Evolutionary conservation across 305 asterid genomes (phyloP).

Genomic region (Fraxinus greggii): DNA sequence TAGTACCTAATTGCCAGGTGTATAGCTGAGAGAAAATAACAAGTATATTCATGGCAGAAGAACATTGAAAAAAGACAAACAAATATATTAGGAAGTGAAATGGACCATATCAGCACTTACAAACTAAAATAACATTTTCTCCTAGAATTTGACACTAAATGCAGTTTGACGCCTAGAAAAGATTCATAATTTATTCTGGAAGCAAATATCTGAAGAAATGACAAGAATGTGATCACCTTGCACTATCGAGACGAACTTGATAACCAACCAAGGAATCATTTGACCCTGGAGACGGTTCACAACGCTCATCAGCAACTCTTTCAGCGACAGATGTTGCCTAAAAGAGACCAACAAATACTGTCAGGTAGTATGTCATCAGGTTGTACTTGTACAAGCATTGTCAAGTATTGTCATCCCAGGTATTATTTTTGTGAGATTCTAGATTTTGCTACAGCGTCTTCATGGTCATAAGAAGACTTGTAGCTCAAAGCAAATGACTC

Average conservation of each 20-base stretch:
- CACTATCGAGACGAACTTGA: slow-evolving; percentile 96
- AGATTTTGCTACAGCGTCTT: neutral
- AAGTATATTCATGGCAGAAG: neutral
- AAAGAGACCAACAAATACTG: slow-evolving; percentile 19
- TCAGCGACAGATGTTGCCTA: slow-evolving; percentile 97
- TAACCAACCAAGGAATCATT: slow-evolving; percentile 88
- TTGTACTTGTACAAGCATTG: neutral
- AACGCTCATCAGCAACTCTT: slow-evolving; percentile 94
- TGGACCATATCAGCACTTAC: neutral
- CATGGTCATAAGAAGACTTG: neutral
- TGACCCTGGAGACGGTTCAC: slow-evolving; percentile 92
- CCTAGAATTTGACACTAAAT: slow-evolving; percentile 7
- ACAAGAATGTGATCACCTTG: slow-evolving; percentile 56
- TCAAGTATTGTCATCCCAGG: neutral
- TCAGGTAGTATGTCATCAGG: slow-evolving; percentile 23
- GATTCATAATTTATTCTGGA: slow-evolving; percentile 1
- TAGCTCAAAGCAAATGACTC: neutral
- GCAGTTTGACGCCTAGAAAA: neutral
- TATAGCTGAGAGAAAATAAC: slow-evolving; percentile 4
- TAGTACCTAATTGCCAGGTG: neutral
- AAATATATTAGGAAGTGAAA: slow-evolving; percentile 11
- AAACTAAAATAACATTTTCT: neutral
- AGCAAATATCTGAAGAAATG: slow-evolving; percentile 19
- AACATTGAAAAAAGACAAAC: neutral
- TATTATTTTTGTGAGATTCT: neutral